Evolutionary conservation across 2,329 filamentous ascomycete species (phyloP), one percentile per base, ranked within the genome.

Genomic region (Ophiosphaerella narmari): DNA sequence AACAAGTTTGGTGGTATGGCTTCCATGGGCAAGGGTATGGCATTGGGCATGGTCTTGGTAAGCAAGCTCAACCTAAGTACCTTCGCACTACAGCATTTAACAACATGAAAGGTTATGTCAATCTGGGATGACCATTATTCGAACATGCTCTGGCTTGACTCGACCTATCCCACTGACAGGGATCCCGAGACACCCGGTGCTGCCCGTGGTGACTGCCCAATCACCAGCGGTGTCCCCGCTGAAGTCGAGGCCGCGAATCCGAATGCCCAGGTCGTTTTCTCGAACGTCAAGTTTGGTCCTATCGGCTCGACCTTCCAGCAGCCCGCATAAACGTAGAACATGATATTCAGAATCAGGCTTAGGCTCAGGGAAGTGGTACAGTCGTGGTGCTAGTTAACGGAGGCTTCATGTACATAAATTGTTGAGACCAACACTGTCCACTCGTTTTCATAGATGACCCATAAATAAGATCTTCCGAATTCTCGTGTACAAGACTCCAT

Each of bases 131-230:
- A 89, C 69, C 82, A 88, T 73, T 74, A 81, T 56, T 73, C 81
- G 62, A 80, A 86, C 71, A 90, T 90, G 86, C 80, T 87, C 63
- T 90, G 88, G 87, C 81, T 90, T 55, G 87, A 90, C 75, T 82
- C 80, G 57, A 81, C 74, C 63, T 87, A 82, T 74, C 86, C 86
- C n/a, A 74, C 75, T 40, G 65, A 70, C 41, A 56, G 46, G 33
- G 62, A 69, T 34, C 39, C 56, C 5, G 60, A 45, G 18, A 48
- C 55, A 43, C 68, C 68, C 35, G 70, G 70, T 48, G 60, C 66
- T n/a, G 63, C 55, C 9, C 61, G 70, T 33, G 70, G 70, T 4
- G 60, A 57, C 12, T 67, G 63, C 29, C 49, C 46, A 4, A 62
- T 49, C 29, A 55, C 50, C 7, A 58, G 58, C 18, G 70, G 70